Evolutionary conservation across 495 filamentous ascomycete species (phyloP), one percentile per base, ranked within the genome.

Genomic region (Penicillium coprophilum): DNA sequence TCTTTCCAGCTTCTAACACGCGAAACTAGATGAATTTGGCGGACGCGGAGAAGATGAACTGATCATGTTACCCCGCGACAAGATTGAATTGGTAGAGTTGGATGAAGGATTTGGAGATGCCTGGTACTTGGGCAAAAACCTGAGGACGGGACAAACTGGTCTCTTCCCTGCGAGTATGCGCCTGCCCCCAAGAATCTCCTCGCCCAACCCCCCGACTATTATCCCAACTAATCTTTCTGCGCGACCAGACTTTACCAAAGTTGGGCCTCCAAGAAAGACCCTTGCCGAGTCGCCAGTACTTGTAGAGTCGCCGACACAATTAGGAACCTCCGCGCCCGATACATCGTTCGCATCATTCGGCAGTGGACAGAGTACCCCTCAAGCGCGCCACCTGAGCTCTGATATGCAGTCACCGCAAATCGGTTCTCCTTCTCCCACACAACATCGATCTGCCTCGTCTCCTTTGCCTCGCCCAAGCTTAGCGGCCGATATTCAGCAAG

Each of bases 61-160:
- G 63, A 94, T 80, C 60, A 77, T 99, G 62, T 76, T 80, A 32
- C 94, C 91, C 59, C 91, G 91, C 56, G 92, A 97, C 63, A 87
- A 88, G 30, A 90, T 99, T 50, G 87, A 95, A 74, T 76, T 99
- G 54, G 84, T 96, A 39, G 94, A 97, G 69, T 84, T 95, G 58
- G 93, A 97, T 71, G 93, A 97, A 69, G 95, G 96, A 62, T 99
- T 97, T 71, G 89, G 89, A 48, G 95, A 99, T 76, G 95, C 94
- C 51, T 99, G 95, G 95, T 99, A 90, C 74, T 72, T 96, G 60
- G 95, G 96, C 27, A 85, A 86, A 66, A 90, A 96, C 70, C 57
- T 87, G 59, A 75, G 80, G 46, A 91, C 86, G 64, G 85, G 82
- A 32, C 84, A 84, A 58, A 93, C 81, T 45, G 92, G 92, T 43